Conservation (phyloP, 1,284 basidiomycete species). For the Ceratorhiza oryzae-sativae region DNA sequence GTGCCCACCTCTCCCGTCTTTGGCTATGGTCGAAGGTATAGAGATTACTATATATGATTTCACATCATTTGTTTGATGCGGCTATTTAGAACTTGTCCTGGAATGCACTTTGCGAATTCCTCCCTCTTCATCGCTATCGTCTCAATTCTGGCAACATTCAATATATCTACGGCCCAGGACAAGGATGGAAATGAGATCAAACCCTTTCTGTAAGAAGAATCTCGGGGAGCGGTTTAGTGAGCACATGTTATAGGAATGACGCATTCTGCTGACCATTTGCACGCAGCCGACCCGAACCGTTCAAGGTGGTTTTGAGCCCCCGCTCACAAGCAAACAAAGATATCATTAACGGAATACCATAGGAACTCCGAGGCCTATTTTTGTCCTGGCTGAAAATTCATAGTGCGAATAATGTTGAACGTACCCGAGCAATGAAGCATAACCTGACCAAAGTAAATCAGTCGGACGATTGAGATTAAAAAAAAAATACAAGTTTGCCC, state of each 20-base stretch:
- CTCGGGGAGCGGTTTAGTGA: background rate
- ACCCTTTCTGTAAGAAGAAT: background rate
- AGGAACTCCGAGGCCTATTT: background rate
- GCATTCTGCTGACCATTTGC: background rate
- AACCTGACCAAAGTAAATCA: too few species aligned
- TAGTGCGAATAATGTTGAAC: too few species aligned
- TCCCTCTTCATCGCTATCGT: constrained; percentile 44
- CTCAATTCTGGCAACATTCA: constrained; percentile 44
- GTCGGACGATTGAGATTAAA: too few species aligned
- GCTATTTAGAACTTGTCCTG: constrained; percentile 44
- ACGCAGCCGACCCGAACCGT: background rate
- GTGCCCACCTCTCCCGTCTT: constrained; percentile 3
- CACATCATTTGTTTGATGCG: background rate
- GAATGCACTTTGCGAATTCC: constrained; percentile 45
- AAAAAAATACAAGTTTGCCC: too few species aligned
- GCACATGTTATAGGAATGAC: background rate
- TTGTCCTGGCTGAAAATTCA: background rate
- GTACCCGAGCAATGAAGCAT: too few species aligned
- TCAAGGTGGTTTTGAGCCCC: background rate
- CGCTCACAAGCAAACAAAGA: background rate
- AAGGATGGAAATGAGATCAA: background rate
- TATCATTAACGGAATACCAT: background rate
- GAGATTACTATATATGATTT: too few species aligned
- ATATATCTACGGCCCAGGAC: background rate
- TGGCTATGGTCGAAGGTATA: constrained; percentile 21